Percentiles rank a stretch among this genome's conserved stretches.
phyloP scores from a whole-genome alignment of 2,329 filamentous ascomycete genomes.

The Chaetoscypha palmicola region DNA sequence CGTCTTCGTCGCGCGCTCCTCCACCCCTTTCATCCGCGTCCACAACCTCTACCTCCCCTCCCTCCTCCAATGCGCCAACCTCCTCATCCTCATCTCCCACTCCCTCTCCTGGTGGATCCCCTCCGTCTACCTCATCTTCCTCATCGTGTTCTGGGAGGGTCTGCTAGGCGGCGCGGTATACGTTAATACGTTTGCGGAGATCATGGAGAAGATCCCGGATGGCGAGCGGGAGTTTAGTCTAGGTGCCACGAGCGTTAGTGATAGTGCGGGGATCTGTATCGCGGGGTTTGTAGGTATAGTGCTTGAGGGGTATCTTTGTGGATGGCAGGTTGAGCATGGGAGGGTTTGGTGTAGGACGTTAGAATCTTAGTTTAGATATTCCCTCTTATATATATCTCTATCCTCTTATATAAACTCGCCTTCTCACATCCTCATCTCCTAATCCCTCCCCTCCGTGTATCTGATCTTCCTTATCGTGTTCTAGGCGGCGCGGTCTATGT shows the following conservation, averaged over 20 bases:
- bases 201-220: constrained; percentile 71
- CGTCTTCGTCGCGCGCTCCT: constrained; percentile 90
- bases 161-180: constrained; percentile 87
- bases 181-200: constrained; percentile 92
- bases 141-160: constrained; percentile 89
- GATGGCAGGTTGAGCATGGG: constrained; percentile 76
- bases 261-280: constrained; percentile 83
- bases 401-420: too few relatives aligned
- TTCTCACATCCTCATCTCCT: constrained; percentile 64
- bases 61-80: constrained; percentile 72
- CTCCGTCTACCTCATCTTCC: constrained; percentile 76
- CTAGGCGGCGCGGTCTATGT: constrained; percentile 95
- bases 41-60: constrained; percentile 76
- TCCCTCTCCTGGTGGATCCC: constrained; percentile 77
- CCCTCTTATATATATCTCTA: too few relatives aligned
- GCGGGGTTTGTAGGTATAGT: constrained; percentile 78
- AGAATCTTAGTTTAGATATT: neutral
- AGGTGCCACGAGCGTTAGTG: constrained; percentile 83
- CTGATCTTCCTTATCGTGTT: constrained; percentile 80
- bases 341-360: constrained; percentile 57
- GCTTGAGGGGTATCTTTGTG: constrained; percentile 75
- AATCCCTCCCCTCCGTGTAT: constrained; percentile 78
- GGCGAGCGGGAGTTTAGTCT: constrained; percentile 87
- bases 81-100: constrained; percentile 66
- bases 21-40: constrained; percentile 78